phyloP scores from a whole-genome alignment of 2,329 filamentous ascomycete genomes.

The Colletotrichum chlorophyti region DNA sequence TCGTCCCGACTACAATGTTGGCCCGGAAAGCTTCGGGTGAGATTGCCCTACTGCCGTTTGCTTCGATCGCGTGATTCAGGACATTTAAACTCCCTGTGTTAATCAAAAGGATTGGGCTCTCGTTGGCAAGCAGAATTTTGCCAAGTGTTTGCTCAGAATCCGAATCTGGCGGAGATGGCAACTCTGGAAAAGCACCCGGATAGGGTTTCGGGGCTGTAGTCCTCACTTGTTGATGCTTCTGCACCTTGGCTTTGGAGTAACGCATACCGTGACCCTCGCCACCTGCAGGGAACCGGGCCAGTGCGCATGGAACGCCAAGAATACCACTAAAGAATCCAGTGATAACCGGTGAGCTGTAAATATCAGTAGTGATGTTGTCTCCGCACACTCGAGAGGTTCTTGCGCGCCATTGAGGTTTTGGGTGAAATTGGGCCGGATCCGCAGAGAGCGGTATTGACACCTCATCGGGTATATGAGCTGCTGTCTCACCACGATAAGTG shows the following conservation, averaged over 20 bases:
- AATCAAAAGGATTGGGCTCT: conserved; percentile 89
- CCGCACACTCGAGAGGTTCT: conserved; percentile 79
- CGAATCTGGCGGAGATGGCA: conserved; percentile 64
- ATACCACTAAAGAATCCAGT: conserved; percentile 79
- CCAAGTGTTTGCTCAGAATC: conserved; percentile 51
- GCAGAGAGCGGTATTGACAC: conserved; percentile 70
- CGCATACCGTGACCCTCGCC: conserved; percentile 65
- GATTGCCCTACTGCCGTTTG: conserved; percentile 67
- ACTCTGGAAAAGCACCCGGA: conserved; percentile 60
- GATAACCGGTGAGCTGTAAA: conserved; percentile 71
- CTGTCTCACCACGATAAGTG: conserved; percentile 47
- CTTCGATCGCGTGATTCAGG: conserved; percentile 76
- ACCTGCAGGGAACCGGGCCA: conserved; percentile 83
- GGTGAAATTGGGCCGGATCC: conserved; percentile 64
- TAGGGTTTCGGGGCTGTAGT: conserved; percentile 40
- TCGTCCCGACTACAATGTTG: conserved; percentile 78
- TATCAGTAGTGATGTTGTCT: conserved; percentile 73
- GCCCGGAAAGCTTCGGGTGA: conserved; percentile 82
- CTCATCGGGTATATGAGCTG: conserved; percentile 37
- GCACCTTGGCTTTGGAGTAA: conserved; percentile 74
- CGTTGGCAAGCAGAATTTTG: conserved; percentile 85
- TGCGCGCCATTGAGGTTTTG: conserved; percentile 43
- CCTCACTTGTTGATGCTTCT: conserved; percentile 56
- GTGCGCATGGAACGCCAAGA: conserved; percentile 79
- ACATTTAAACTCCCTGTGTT: conserved; percentile 79